These are phyloP conservation scores for Geotrichum klebahnii DNA, from an alignment of 1,139 yeast species.

Conservation along the genomic window DNA sequence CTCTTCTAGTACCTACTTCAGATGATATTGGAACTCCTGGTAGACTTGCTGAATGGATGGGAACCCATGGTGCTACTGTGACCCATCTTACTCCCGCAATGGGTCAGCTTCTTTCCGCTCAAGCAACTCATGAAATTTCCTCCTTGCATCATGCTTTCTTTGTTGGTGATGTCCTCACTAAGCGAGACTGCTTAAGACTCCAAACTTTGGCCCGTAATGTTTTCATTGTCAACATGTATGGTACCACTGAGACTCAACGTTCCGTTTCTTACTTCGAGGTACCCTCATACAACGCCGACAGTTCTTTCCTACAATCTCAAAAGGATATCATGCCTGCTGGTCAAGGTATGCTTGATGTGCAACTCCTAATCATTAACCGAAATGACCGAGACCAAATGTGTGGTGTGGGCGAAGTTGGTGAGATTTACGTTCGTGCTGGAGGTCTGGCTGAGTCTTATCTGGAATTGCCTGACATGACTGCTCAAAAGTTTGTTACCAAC, in stretches of 20 bases:
- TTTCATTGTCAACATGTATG: slow-evolving; percentile 93
- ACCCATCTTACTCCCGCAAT: slow-evolving; percentile 98
- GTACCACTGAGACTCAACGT: slow-evolving; percentile 98
- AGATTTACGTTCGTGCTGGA: slow-evolving; percentile 95
- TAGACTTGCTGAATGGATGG: slow-evolving; percentile 95
- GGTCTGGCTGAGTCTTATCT: slow-evolving; percentile 96
- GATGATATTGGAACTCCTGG: slow-evolving; percentile 99
- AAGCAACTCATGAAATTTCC: slow-evolving; percentile 87
- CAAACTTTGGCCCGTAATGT: slow-evolving; percentile 91
- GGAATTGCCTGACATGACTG: slow-evolving; percentile 82
- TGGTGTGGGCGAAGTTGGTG: slow-evolving; percentile 98
- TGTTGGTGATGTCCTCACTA: slow-evolving; percentile 95
- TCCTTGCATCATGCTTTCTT: slow-evolving; percentile 91
- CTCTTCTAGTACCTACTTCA: slow-evolving; percentile 83
- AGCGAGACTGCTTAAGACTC: slow-evolving; percentile 89
- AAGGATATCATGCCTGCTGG: slow-evolving; percentile 99
- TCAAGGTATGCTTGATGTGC: slow-evolving; percentile 93
- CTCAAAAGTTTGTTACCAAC: slow-evolving; percentile 78
- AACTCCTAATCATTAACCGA: slow-evolving; percentile 87
- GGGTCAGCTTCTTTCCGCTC: slow-evolving; percentile 96
- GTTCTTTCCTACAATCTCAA: slow-evolving; percentile 71
- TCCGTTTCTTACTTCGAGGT: slow-evolving; percentile 93
- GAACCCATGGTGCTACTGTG: slow-evolving; percentile 82
- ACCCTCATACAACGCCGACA: slow-evolving; percentile 63
- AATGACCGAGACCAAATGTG: slow-evolving; percentile 82